Conservation (phyloP, 306 rosid genomes). For the Potentilla sterilis region DNA sequence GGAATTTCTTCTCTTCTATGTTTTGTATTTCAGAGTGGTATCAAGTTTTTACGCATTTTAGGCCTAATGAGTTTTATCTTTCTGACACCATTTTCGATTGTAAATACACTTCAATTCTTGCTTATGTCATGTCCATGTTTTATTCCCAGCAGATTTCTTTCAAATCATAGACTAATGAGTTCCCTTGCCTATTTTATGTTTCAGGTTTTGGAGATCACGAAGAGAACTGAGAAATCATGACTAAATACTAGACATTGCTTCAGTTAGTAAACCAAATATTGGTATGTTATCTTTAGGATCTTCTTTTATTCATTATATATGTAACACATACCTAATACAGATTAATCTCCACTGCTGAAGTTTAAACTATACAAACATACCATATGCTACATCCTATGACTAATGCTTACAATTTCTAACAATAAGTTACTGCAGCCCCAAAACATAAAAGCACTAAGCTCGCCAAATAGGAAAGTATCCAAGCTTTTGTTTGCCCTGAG, state of each 20-base stretch:
- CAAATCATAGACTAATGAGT: neutral
- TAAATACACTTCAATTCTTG: too few species aligned
- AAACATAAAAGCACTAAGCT: neutral
- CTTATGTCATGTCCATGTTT: neutral
- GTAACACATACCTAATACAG: too few species aligned
- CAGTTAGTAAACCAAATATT: too few species aligned
- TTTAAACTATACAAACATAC: neutral
- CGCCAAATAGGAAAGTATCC: slow-evolving; percentile 7
- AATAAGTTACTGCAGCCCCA: neutral
- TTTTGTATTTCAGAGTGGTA: too few species aligned
- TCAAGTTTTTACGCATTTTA: too few species aligned
- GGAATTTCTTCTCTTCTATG: too few species aligned
- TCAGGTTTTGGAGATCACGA: neutral
- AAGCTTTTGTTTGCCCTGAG: slow-evolving; percentile 23
- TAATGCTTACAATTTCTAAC: too few species aligned
- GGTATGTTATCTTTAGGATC: neutral
- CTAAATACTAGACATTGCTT: neutral
- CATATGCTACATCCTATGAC: neutral
- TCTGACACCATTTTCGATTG: neutral
- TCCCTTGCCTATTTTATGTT: neutral
- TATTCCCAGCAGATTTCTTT: neutral
- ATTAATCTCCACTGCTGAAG: neutral
- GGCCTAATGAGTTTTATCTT: too few species aligned
- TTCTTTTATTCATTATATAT: too few species aligned
- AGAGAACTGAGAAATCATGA: neutral